Conservation (phyloP, 83 land plant genomes). For the Larix sibirica region DNA sequence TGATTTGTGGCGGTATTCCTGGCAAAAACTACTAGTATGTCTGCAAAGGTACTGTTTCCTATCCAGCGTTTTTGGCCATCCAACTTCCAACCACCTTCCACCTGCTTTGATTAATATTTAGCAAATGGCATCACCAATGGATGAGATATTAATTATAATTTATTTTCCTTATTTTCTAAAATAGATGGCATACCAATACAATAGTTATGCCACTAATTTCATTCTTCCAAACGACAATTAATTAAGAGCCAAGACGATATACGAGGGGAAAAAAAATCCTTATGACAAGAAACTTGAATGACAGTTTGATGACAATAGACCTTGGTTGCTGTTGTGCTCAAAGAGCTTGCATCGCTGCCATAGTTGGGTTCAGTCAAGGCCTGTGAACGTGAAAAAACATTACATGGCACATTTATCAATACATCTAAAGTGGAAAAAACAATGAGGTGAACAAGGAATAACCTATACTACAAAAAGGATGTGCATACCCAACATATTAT, state of each 20-base stretch:
- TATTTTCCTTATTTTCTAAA: neutral
- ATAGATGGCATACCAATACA: neutral
- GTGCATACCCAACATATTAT: slow-evolving; percentile 91
- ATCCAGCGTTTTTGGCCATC: slow-evolving; percentile 98
- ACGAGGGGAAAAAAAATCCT: neutral
- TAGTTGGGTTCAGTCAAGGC: slow-evolving; percentile 92
- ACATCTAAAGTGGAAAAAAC: neutral
- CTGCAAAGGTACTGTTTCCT: slow-evolving; percentile 97
- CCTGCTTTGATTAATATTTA: slow-evolving; percentile 39
- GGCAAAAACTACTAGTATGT: slow-evolving; percentile 85
- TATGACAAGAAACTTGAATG: slow-evolving; percentile 1
- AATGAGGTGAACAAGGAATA: neutral
- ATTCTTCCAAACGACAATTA: neutral
- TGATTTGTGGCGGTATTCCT: slow-evolving; percentile 81
- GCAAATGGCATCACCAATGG: too few species aligned
- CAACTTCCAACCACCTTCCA: slow-evolving; percentile 86
- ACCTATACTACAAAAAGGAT: neutral
- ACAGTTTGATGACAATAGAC: slow-evolving; percentile 29
- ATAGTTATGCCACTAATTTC: neutral
- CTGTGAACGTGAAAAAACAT: slow-evolving; percentile 30
- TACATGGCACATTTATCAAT: neutral
- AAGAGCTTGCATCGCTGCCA: slow-evolving; percentile 96
- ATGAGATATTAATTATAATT: neutral
- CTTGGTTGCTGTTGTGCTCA: slow-evolving; percentile 89
- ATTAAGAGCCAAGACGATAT: too few species aligned